These are phyloP conservation scores for Glarea lozoyensis DNA, from an alignment of 495 filamentous ascomycete genomes.

Conservation along the genomic window DNA sequence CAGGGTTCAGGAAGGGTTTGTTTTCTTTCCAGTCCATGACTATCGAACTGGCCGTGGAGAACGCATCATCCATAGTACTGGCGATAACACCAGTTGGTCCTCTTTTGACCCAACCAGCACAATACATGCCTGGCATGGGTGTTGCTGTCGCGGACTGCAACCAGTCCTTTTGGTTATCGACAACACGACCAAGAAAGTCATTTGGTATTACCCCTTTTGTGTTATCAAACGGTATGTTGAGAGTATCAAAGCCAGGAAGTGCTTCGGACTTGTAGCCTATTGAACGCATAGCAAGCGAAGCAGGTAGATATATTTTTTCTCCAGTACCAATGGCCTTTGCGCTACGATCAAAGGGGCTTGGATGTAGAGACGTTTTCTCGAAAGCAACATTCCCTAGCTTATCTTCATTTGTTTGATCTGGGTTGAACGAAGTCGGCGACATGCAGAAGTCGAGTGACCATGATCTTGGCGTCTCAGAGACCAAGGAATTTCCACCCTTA, in stretches of 20 bases:
- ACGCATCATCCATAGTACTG: conserved; percentile 92
- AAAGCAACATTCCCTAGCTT: conserved; percentile 56
- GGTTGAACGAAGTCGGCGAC: conserved; percentile 60
- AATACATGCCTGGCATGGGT: conserved; percentile 74
- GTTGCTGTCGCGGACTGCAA: conserved; percentile 18
- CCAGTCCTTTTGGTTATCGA: conserved; percentile 23
- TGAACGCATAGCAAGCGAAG: conserved; percentile 72
- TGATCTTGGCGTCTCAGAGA: conserved; percentile 42
- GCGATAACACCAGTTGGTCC: conserved; percentile 95
- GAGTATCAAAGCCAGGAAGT: conserved; percentile 63
- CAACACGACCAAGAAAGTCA: conserved; percentile 70
- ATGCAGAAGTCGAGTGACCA: conserved; percentile 83
- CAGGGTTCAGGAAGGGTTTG: conserved; percentile 35
- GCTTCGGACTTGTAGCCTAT: conserved; percentile 84
- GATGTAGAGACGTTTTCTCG: conserved; percentile 42
- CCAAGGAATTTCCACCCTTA: conserved; percentile 54
- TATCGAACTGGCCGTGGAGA: conserved; percentile 77
- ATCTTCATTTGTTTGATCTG: conserved; percentile 31
- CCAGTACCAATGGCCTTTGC: conserved; percentile 44
- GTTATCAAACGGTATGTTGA: conserved; percentile 72
- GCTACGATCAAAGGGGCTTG: conserved; percentile 36
- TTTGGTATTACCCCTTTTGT: conserved; percentile 72
- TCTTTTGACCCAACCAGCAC: conserved; percentile 92
- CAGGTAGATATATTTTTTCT: conserved; percentile 34
- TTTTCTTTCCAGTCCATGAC: conserved; percentile 53